phyloP scores from a whole-genome alignment of 495 filamentous ascomycete genomes.

The Elaphomyces granulatus region DNA sequence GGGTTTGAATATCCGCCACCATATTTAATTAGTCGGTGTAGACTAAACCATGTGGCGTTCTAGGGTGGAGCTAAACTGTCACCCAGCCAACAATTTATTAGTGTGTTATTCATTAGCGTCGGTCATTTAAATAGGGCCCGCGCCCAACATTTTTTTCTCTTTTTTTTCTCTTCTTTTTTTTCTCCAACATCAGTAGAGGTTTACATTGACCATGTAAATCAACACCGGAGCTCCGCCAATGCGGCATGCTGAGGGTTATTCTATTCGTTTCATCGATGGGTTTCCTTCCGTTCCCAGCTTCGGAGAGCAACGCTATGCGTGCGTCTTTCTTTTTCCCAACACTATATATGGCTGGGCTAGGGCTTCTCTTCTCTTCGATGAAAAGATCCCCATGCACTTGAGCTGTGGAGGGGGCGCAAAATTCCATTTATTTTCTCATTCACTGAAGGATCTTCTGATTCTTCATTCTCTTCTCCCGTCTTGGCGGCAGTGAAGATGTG shows the following conservation, averaged over 20 bases:
- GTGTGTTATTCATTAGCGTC: no score
- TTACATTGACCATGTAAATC: constrained; percentile 32
- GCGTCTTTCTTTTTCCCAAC: constrained; percentile 31
- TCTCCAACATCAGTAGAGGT: constrained; percentile 38
- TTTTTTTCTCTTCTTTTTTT: constrained; percentile 22
- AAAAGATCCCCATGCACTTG: constrained; percentile 30
- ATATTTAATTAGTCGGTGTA: no score
- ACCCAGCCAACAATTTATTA: no score
- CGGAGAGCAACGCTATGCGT: constrained; percentile 18
- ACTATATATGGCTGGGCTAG: constrained; percentile 33
- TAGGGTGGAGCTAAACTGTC: no score
- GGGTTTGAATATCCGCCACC: no score
- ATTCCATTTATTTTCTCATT: no score
- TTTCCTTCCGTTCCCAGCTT: constrained; percentile 37
- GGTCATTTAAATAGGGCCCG: no score
- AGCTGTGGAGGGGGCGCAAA: constrained; percentile 34
- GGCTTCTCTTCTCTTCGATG: constrained; percentile 22
- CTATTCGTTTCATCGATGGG: constrained; percentile 27
- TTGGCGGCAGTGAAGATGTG: no score
- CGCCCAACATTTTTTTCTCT: constrained; percentile 2
- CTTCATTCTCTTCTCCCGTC: no score
- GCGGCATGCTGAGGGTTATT: constrained; percentile 37
- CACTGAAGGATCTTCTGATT: no score
- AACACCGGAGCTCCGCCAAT: constrained; percentile 26
- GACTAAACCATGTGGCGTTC: no score